Conservation (phyloP, 2,329 filamentous ascomycete species). For the Ascochyta koolunga region DNA sequence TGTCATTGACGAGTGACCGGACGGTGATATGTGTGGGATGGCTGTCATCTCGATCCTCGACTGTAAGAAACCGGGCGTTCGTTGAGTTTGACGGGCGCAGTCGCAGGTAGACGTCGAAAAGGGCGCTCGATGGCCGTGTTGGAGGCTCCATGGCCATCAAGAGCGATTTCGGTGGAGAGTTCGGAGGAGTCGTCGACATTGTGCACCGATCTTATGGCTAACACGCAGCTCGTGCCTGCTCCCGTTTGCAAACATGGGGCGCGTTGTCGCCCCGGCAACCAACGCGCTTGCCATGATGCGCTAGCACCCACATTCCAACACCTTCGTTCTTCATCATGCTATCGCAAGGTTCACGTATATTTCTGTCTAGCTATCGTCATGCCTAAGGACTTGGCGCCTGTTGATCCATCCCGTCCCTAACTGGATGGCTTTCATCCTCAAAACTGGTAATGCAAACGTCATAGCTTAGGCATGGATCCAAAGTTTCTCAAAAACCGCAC, state of each 20-base stretch:
- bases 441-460: no score
- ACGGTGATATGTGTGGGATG: conserved; percentile 59
- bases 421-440: no score
- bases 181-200: conserved; percentile 16
- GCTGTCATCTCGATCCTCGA: conserved; percentile 62
- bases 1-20: conserved; percentile 74
- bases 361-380: no score
- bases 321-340: not conserved
- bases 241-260: conserved; percentile 14
- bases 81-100: conserved; percentile 59
- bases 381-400: no score
- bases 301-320: not conserved
- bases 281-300: conserved; percentile 3
- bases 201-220: conserved; percentile 2
- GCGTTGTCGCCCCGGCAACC: conserved; percentile 3
- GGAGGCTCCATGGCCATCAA: conserved; percentile 46
- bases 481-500: no score
- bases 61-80: conserved; percentile 71
- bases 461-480: no score
- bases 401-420: no score
- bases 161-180: conserved; percentile 10
- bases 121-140: conserved; percentile 52
- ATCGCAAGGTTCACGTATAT: not conserved
- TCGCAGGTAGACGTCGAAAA: conserved; percentile 92
- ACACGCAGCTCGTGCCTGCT: conserved; percentile 15